phyloP scores from a whole-genome alignment of 768 basidiomycete species.

The Auriculariales sp. region DNA sequence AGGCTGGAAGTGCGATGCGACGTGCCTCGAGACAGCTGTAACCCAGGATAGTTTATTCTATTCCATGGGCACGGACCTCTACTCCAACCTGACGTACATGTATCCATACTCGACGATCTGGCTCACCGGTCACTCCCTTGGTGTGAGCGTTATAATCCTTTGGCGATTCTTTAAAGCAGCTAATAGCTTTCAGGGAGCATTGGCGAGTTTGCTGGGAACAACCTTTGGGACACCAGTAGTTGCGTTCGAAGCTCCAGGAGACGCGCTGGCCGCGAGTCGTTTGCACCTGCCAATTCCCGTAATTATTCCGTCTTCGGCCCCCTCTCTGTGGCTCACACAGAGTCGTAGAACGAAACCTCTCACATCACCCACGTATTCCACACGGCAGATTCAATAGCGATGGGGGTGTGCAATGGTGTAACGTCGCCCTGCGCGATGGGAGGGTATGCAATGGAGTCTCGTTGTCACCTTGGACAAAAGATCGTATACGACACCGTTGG shows the following conservation, averaged over 20 bases:
- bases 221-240: conserved; percentile 92
- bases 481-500: conserved; percentile 78
- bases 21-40: conserved; percentile 67
- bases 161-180: conserved; percentile 15
- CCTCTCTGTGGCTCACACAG: too few species aligned
- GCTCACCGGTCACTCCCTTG: conserved; percentile 40
- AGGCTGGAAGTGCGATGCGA: conserved; percentile 59
- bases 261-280: conserved; percentile 53
- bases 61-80: conserved; percentile 71
- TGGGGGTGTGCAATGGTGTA: conserved; percentile 69
- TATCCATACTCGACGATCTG: conserved; percentile 86
- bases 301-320: conserved; percentile 14
- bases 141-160: not conserved
- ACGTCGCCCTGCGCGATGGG: conserved; percentile 64
- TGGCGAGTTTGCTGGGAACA: conserved; percentile 70
- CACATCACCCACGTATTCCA: conserved; percentile 84
- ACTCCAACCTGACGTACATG: conserved; percentile 82
- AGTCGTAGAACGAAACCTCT: conserved; percentile 18
- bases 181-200: conserved; percentile 74
- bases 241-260: conserved; percentile 74
- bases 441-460: conserved; percentile 76
- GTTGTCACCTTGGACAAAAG: conserved; percentile 77
- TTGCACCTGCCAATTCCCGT: conserved; percentile 84
- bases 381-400: conserved; percentile 87
- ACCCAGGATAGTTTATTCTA: conserved; percentile 80